Conservation (phyloP, 2,329 filamentous ascomycete genomes). For the Monilinia fructicola region DNA sequence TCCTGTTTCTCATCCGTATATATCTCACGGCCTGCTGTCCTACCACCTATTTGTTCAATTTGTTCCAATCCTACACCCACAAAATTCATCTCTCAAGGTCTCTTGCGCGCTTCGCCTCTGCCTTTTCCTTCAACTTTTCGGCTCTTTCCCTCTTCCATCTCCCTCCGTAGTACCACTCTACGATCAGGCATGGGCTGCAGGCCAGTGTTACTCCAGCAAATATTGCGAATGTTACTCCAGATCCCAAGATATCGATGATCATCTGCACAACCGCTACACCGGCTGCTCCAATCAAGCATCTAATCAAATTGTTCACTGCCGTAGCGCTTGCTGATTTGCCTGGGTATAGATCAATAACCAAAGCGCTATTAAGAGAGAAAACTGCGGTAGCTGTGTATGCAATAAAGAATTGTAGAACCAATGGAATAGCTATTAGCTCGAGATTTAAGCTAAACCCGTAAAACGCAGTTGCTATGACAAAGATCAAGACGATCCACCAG, state of each 20-base stretch:
- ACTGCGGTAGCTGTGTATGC: constrained; percentile 37
- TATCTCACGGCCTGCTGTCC: not conserved
- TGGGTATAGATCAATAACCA: constrained; percentile 29
- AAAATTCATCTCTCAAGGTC: not conserved
- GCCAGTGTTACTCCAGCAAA: constrained; percentile 9
- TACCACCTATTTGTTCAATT: not conserved
- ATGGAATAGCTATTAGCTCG: constrained; percentile 21
- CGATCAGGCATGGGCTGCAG: constrained; percentile 6
- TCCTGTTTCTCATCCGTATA: not conserved
- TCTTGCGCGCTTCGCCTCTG: constrained; percentile 12
- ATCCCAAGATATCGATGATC: constrained; percentile 17
- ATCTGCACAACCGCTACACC: constrained; percentile 18
- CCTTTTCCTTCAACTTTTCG: constrained; percentile 2
- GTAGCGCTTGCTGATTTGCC: constrained; percentile 22
- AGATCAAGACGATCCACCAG: constrained; percentile 43
- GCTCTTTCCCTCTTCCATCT: constrained; percentile 21
- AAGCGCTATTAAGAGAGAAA: constrained; percentile 24
- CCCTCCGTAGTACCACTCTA: constrained; percentile 21
- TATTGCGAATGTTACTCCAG: constrained; percentile 17
- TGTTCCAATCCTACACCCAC: not conserved
- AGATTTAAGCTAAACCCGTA: constrained; percentile 25
- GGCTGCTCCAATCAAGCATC: constrained; percentile 25
- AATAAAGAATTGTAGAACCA: constrained; percentile 31
- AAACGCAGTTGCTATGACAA: constrained; percentile 43
- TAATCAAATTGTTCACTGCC: constrained; percentile 26